Conservation (phyloP, 1,139 yeast genomes). For the Geotrichum reessii region DNA sequence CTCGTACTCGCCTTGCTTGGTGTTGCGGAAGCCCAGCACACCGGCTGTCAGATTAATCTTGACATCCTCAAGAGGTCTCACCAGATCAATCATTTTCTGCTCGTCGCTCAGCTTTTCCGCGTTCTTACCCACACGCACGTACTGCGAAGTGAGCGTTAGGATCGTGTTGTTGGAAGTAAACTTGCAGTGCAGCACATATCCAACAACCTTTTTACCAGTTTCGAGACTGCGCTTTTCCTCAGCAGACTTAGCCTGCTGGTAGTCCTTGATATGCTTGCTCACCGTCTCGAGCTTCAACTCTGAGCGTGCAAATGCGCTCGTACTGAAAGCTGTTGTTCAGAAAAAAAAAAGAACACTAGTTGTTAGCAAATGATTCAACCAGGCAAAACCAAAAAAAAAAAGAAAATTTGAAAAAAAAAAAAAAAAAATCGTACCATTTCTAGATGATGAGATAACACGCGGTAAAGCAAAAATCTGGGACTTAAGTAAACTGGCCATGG, state of each 20-base stretch:
- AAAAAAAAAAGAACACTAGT: not conserved
- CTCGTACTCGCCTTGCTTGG: conserved; percentile 77
- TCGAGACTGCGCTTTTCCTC: not conserved
- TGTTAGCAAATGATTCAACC: not conserved
- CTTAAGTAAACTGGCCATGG: not conserved
- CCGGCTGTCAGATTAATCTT: conserved; percentile 50
- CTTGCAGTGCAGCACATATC: conserved; percentile 68
- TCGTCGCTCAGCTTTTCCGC: conserved; percentile 46
- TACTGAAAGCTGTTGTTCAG: not conserved
- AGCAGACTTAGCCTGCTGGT: not conserved
- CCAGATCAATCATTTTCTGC: conserved; percentile 69
- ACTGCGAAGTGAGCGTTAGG: conserved; percentile 58
- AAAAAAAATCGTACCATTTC: not conserved
- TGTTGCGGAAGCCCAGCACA: conserved; percentile 41
- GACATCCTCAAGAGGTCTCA: conserved; percentile 75
- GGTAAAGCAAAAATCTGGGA: not conserved
- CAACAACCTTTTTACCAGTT: conserved; percentile 36
- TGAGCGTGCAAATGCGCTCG: not conserved
- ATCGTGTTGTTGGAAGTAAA: conserved; percentile 82
- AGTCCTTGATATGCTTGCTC: not conserved
- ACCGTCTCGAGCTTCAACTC: not conserved
- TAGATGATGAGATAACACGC: not conserved
- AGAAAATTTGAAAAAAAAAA: not conserved
- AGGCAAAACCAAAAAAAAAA: not conserved
- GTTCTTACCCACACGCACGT: conserved; percentile 49